Evolutionary conservation across 169 alveolate species (phyloP).

Genomic region (Fabrea salina): DNA sequence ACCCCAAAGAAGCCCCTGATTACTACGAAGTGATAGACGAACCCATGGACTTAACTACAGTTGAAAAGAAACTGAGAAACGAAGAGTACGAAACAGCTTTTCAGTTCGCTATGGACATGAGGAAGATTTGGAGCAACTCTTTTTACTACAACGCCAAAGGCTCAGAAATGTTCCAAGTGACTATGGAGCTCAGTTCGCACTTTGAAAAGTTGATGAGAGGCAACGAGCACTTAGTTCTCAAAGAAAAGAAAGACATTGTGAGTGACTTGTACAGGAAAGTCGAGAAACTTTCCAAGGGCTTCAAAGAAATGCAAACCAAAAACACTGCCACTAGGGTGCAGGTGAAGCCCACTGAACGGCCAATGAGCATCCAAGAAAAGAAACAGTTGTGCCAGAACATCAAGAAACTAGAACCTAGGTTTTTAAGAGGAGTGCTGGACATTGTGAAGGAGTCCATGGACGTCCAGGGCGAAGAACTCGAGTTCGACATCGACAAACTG

Average conservation of each 20-base stretch:
- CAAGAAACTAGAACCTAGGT: conserved; percentile 34
- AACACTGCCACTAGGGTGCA: not conserved
- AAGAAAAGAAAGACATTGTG: conserved; percentile 11
- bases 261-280: conserved; percentile 32
- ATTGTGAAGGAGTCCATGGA: conserved; percentile 35
- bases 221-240: conserved; percentile 32
- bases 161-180: conserved; percentile 44
- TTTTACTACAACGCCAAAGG: conserved; percentile 35
- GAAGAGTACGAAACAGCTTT: conserved; percentile 31
- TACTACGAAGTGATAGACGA: conserved; percentile 69
- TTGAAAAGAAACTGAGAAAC: conserved; percentile 46
- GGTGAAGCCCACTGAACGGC: not conserved
- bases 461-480: conserved; percentile 31
- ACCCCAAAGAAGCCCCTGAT: conserved; percentile 62
- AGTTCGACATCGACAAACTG: conserved; percentile 53
- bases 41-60: conserved; percentile 64
- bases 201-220: conserved; percentile 40
- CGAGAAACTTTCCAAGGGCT: conserved; percentile 27
- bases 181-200: conserved; percentile 40
- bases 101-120: conserved; percentile 47
- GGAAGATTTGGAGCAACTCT: conserved; percentile 48
- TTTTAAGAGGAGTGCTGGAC: conserved; percentile 50
- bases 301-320: not conserved
- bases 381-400: conserved; percentile 39
- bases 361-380: conserved; percentile 51